Percentiles rank a stretch among this genome's conserved stretches.
Evolutionary conservation across 345 rosid genomes (phyloP).

Genomic region (Ceriops zippeliana): DNA sequence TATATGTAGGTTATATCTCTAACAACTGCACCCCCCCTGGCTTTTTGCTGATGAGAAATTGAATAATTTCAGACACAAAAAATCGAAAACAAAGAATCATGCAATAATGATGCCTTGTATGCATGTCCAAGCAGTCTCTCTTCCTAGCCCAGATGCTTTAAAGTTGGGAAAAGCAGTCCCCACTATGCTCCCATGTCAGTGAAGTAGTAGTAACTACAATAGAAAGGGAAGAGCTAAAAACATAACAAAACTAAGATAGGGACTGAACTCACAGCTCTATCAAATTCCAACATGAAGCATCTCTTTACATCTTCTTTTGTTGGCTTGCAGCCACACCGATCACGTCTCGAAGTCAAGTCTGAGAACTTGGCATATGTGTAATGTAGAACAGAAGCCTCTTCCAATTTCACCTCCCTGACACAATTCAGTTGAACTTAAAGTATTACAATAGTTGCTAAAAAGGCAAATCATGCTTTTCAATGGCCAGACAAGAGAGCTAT

Average conservation of each 20-base stretch:
- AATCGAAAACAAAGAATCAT: background rate
- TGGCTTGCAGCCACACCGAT: constrained; percentile 99
- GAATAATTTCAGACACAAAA: background rate
- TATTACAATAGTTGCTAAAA: too few relatives aligned
- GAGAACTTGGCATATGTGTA: constrained; percentile 83
- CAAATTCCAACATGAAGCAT: constrained; percentile 97
- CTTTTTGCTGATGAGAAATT: background rate
- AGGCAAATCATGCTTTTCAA: background rate
- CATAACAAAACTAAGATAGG: background rate
- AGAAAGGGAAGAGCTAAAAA: background rate
- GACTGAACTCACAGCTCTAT: constrained; percentile 75
- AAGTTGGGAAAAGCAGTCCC: background rate
- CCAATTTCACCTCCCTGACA: constrained; percentile 67
- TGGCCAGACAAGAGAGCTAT: background rate
- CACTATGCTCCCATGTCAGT: background rate
- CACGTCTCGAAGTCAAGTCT: constrained; percentile 91
- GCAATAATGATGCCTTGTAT: background rate
- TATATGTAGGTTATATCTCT: background rate
- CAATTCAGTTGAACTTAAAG: background rate
- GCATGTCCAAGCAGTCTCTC: background rate
- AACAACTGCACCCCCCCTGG: background rate
- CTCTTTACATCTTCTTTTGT: constrained; percentile 90
- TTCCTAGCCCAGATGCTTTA: background rate
- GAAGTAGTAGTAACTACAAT: background rate
- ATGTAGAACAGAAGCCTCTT: constrained; percentile 84